Conservation (phyloP, 83 land plant genomes). For the Picea mariana region DNA sequence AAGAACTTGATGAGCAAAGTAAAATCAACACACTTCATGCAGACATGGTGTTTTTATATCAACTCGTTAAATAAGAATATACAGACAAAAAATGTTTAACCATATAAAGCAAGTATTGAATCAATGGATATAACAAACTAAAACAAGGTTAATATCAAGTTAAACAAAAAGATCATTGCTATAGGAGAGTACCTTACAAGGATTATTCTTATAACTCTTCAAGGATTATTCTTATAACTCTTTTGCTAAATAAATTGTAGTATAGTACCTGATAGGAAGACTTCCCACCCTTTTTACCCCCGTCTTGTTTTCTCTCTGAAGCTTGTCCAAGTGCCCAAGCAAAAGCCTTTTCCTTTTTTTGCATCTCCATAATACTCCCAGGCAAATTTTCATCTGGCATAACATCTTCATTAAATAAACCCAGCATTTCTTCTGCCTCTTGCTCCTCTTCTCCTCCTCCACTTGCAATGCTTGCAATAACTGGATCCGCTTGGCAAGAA, state of each 20-base stretch:
- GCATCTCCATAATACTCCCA: slow-evolving; percentile 32
- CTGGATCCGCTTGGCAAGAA: slow-evolving; percentile 13
- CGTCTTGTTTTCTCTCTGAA: slow-evolving; percentile 41
- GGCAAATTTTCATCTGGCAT: slow-evolving; percentile 34
- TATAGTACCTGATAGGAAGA: background rate
- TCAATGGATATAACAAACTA: background rate
- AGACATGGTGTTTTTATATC: background rate
- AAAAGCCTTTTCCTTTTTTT: slow-evolving; percentile 53
- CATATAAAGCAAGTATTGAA: too few relatives aligned
- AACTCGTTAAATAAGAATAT: background rate
- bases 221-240: too few relatives aligned
- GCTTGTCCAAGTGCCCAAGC: slow-evolving; percentile 29
- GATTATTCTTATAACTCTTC: too few relatives aligned
- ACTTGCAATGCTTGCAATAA: slow-evolving; percentile 7
- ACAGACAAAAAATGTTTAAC: background rate
- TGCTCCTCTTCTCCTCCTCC: slow-evolving; percentile 31
- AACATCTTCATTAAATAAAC: slow-evolving; percentile 70
- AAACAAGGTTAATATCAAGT: background rate
- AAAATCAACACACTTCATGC: background rate
- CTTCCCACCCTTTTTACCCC: slow-evolving; percentile 46
- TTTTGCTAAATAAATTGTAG: too few relatives aligned
- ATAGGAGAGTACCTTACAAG: background rate
- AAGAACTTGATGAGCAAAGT: background rate
- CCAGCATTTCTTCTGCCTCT: slow-evolving; percentile 52
- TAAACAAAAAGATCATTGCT: background rate